Conservation (phyloP, 1,284 basidiomycete genomes). For the Wolfiporia cocos region DNA sequence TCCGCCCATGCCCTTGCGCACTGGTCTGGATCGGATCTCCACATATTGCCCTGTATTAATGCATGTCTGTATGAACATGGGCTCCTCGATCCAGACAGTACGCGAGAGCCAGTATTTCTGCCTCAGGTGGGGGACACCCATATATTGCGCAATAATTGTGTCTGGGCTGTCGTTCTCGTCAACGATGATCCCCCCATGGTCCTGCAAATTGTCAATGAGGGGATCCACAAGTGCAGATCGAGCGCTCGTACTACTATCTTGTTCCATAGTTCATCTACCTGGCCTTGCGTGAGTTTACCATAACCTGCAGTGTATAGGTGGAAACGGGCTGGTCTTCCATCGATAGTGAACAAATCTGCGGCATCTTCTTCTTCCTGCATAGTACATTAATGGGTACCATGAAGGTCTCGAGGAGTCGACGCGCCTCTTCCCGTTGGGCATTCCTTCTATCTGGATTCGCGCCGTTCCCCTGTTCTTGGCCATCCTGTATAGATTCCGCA, state of each 20-base stretch:
- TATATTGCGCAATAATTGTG: conserved; percentile 14
- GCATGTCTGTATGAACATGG: conserved; percentile 15
- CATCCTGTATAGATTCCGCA: too few relatives aligned
- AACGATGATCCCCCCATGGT: conserved; percentile 13
- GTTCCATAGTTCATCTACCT: neutral
- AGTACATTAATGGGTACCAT: too few relatives aligned
- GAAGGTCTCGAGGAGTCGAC: too few relatives aligned
- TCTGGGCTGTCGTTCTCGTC: conserved; percentile 7
- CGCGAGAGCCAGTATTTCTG: conserved; percentile 7
- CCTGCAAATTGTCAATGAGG: conserved; percentile 6
- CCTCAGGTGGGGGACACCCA: conserved; percentile 7
- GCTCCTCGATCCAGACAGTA: conserved; percentile 13
- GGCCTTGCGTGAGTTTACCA: conserved; percentile 1
- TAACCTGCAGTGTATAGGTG: conserved; percentile 1
- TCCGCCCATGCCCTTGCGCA: conserved; percentile 8
- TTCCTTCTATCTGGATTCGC: too few relatives aligned
- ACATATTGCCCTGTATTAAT: conserved; percentile 12
- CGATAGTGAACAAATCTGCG: neutral
- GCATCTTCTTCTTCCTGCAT: too few relatives aligned
- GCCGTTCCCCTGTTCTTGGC: too few relatives aligned
- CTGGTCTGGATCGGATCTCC: conserved; percentile 6
- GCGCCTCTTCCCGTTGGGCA: too few relatives aligned
- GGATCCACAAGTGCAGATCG: neutral
- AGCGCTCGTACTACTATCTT: conserved; percentile 2
- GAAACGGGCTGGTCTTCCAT: conserved; percentile 2